A percentile compares a stretch with the other conserved stretches of the same genome.
These are phyloP conservation scores for Lanmaoa rubissima DNA, from an alignment of 768 basidiomycete genomes.

Conservation along the genomic window DNA sequence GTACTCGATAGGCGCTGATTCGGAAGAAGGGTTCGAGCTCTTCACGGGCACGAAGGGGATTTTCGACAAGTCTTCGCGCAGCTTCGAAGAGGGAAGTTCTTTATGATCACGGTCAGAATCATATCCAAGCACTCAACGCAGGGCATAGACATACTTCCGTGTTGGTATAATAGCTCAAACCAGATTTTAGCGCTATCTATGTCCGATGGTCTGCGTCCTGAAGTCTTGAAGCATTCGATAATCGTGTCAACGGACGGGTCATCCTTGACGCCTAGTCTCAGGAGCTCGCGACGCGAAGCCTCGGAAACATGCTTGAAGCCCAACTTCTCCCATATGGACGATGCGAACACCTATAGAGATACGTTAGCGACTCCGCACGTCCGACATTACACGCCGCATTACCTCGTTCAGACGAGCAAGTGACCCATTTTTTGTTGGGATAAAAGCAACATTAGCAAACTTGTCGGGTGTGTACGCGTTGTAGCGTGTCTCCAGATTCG, in stretches of 20 bases:
- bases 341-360: conserved; percentile 9
- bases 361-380: not conserved
- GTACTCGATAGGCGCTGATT: not conserved
- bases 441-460: conserved; percentile 9
- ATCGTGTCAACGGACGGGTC: conserved; percentile 1
- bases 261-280: conserved; percentile 11
- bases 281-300: conserved; percentile 1
- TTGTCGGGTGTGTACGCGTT: conserved; percentile 8
- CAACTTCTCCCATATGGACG: conserved; percentile 4
- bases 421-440: conserved; percentile 7
- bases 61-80: conserved; percentile 7
- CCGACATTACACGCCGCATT: not conserved
- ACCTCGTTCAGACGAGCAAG: conserved; percentile 13
- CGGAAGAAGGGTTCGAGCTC: not conserved
- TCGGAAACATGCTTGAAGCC: conserved; percentile 7
- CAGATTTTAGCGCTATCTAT: not conserved
- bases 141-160: conserved; percentile 8
- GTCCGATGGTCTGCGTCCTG: conserved; percentile 2
- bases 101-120: not conserved
- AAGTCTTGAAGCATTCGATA: not conserved
- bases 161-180: conserved; percentile 6
- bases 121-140: not conserved
- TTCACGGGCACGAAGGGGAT: conserved; percentile 14
- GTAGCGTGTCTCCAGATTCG: conserved; percentile 7
- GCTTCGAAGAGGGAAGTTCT: conserved; percentile 5